Base-by-base conservation (phyloP, 1,284 basidiomycete species). In the Coniophora puteana region DNA sequence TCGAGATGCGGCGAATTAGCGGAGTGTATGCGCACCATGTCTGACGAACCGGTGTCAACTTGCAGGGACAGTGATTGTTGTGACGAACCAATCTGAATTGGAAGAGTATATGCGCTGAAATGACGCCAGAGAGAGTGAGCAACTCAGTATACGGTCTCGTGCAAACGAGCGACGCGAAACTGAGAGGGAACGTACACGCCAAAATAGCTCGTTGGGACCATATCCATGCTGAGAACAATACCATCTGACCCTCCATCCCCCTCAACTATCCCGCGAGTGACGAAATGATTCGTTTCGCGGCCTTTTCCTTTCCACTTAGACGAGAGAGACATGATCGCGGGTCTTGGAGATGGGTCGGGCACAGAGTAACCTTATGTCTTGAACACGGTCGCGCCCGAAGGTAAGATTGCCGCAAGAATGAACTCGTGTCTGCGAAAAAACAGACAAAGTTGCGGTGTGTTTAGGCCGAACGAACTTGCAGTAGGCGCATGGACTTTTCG, bases 11-110 rank as follows among this genome's bases (percentile, higher is more conserved):
- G n/a, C 37, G 22, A 17, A 21, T 26, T 41, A 12, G 23, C 46
- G 17, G 24, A 48, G 44, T 13, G 36, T 28, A 22, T 32, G 27
- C 79, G 49, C 43, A 84, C 83, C 20, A 88, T 67, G 59, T 89
- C 85, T 0, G 83, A 83, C 1, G 84, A 88, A 25, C 86, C 85
- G 0, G 81, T 84, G 51, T 89, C 85, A 24, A 88, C 71, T 51
- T 86, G 82, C 2, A 89, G 60, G 4, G 69, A 74, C 24, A 81
- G 59, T 17, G 69, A 68, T 46, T 80, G 77, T 17, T 54, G 58
- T 5, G 53, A 54, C 17, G 51, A 50, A 13, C 84, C 83, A 14
- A 85, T 60, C 18, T 52, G 59, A 6, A 83, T 61, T 7, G 78
- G 68, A 21, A 83, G 57, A 4, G 76, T 78, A 52, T 88, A 87